phyloP scores from a whole-genome alignment of 2,329 filamentous ascomycete species.

The Ascochyta clinopodiicola region DNA sequence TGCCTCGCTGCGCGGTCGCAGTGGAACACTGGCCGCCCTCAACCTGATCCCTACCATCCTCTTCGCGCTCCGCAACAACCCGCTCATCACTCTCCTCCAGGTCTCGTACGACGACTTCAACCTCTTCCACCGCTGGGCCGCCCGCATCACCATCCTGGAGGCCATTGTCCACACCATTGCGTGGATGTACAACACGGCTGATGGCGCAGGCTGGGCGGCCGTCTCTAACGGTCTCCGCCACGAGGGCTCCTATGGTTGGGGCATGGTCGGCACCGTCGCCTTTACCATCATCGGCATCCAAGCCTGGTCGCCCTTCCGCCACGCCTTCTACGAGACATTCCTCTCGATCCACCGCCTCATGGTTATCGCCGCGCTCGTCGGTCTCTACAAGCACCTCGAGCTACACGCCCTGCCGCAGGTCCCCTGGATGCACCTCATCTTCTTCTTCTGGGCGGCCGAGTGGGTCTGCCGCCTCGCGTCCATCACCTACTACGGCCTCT shows the following conservation, averaged over 20 bases:
- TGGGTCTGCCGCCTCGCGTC: constrained; percentile 56
- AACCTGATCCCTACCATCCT: constrained; percentile 94
- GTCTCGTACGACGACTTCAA: constrained; percentile 98
- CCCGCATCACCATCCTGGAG: constrained; percentile 74
- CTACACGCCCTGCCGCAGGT: constrained; percentile 72
- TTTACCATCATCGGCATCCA: constrained; percentile 72
- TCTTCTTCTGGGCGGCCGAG: constrained; percentile 80
- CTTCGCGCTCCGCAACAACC: constrained; percentile 91
- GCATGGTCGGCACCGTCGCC: constrained; percentile 64
- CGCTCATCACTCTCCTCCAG: constrained; percentile 78
- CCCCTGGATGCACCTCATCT: constrained; percentile 74
- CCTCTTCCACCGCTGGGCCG: constrained; percentile 83
- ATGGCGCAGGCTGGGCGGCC: constrained; percentile 68
- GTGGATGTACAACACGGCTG: constrained; percentile 72
- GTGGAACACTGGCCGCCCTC: constrained; percentile 80
- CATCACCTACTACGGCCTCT: constrained; percentile 62
- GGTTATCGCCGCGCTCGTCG: constrained; percentile 70
- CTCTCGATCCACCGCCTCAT: constrained; percentile 83
- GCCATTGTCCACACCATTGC: constrained; percentile 72
- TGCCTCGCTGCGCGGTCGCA: constrained; percentile 84
- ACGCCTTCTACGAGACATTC: constrained; percentile 98
- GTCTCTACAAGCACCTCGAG: constrained; percentile 80
- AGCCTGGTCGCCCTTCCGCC: constrained; percentile 80
- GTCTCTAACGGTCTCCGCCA: constrained; percentile 61
- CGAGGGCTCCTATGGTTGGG: constrained; percentile 70